Evolutionary conservation across 192 early-diverging fungal species (phyloP), one percentile per base, ranked within the genome.

Genomic region (Umbelopsis sp.): DNA sequence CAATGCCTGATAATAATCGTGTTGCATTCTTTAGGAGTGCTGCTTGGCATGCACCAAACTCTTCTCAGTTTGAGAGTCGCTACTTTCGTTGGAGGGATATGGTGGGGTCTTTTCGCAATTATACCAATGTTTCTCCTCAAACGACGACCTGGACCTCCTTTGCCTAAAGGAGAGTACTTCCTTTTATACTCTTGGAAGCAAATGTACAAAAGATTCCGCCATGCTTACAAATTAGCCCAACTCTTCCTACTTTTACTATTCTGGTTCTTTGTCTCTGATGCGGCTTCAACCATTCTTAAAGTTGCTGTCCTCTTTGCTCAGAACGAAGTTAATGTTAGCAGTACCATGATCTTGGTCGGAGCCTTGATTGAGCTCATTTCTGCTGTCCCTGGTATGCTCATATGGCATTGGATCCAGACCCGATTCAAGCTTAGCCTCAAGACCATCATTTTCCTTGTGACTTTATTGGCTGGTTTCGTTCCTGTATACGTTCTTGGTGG

Each of bases 231-330:
- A 47, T 75, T 90, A 2, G 59, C 80, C 4, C 74, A 86, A 1
- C 72, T 84, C n/a, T 88, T 85, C 25, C 62, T 68, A 25, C 89
- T 90, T 75, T 77, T 91, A 34, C 29, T 88, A 32, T 84, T 83
- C n/a, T 91, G 87, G 86, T 91, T 89, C 69, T 78, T 90, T 25
- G 87, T 85, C 67, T 86, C 88, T 29, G 90, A 91, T 69, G 83
- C 79, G 1, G 82, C 85, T 71, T 86, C 71, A 45, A 86, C 87
- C 20, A 71, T 87, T 12, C 62, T 68, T 9, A 70, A 81, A n/a
- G 77, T 89, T 16, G 82, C 87, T 20, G 80, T 87, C 26, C 81
- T 91, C 21, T 90, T 85, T 70, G 81, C 81, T 22, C 86, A 86
- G 31, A 76, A 79, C 21, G 83, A 85, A 49, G 77, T 91, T 62